phyloP scores from a whole-genome alignment of 805 yeast species.

The Myxozyma neglecta region DNA sequence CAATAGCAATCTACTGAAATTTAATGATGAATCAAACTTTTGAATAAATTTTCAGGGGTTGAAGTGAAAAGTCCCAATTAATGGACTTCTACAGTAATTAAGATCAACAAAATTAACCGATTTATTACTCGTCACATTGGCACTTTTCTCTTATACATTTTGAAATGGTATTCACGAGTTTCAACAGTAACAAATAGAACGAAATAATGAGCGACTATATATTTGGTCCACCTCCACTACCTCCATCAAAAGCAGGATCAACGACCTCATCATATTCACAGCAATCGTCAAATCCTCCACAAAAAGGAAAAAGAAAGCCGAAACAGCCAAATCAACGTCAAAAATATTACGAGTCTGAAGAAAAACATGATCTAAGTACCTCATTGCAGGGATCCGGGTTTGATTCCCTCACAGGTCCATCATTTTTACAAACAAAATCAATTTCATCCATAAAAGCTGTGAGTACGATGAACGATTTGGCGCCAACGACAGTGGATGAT shows the following conservation, averaged over 20 bases:
- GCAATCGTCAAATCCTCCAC: background rate
- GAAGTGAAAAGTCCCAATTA: slow-evolving; percentile 2
- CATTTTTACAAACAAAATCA: background rate
- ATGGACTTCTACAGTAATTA: no score
- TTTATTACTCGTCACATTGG: no score
- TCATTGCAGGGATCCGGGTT: background rate
- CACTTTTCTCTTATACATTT: no score
- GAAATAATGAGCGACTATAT: slow-evolving; percentile 27
- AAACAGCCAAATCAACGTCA: background rate
- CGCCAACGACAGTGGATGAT: background rate
- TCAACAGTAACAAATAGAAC: background rate
- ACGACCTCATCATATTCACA: background rate
- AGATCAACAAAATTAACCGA: no score
- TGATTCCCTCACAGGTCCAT: background rate
- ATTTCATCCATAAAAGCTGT: no score
- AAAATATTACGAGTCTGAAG: background rate
- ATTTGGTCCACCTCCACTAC: slow-evolving; percentile 36
- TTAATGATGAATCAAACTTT: background rate
- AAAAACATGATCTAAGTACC: background rate
- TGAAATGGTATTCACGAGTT: background rate
- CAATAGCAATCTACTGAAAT: background rate
- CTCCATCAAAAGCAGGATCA: slow-evolving; percentile 24
- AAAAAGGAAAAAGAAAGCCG: background rate
- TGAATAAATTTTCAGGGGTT: slow-evolving; percentile 21
- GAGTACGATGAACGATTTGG: background rate